Conservation (phyloP, 495 filamentous ascomycete species). For the Penicillium fimorum region DNA sequence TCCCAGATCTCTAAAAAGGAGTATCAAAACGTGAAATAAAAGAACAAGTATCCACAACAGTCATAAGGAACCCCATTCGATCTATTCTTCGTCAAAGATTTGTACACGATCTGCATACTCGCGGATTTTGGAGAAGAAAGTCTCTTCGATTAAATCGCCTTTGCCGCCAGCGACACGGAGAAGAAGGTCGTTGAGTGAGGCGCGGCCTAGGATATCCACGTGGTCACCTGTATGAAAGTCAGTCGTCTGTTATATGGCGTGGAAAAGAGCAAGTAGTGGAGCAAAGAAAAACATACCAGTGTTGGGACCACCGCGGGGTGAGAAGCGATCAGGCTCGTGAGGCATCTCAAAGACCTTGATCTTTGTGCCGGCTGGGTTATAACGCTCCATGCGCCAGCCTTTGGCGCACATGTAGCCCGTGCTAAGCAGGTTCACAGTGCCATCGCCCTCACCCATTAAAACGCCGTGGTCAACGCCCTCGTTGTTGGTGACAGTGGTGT, state of each 20-base stretch:
- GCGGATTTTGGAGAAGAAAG: constrained; percentile 71
- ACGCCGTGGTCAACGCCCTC: constrained; percentile 80
- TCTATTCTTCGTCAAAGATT: constrained; percentile 63
- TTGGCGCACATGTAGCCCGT: constrained; percentile 94
- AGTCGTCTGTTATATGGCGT: neutral
- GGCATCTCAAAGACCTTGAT: constrained; percentile 92
- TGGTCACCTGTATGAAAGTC: constrained; percentile 64
- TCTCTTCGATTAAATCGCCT: constrained; percentile 76
- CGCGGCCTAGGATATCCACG: constrained; percentile 89
- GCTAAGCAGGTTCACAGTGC: constrained; percentile 86
- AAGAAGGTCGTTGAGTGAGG: constrained; percentile 87
- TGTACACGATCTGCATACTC: constrained; percentile 79
- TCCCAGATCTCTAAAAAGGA: neutral
- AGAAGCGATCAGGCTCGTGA: constrained; percentile 91
- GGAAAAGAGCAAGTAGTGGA: neutral
- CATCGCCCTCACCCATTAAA: constrained; percentile 90
- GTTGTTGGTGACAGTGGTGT: constrained; percentile 69
- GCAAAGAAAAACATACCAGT: constrained; percentile 55
- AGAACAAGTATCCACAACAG: neutral
- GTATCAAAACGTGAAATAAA: constrained; percentile 3
- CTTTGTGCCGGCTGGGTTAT: constrained; percentile 80
- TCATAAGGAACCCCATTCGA: neutral
- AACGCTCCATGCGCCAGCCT: constrained; percentile 87
- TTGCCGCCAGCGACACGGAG: constrained; percentile 84
- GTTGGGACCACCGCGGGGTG: constrained; percentile 87